Evolutionary conservation across 768 basidiomycete species (phyloP), one percentile per base, ranked within the genome.

Genomic region (Gymnopilus dilepis): DNA sequence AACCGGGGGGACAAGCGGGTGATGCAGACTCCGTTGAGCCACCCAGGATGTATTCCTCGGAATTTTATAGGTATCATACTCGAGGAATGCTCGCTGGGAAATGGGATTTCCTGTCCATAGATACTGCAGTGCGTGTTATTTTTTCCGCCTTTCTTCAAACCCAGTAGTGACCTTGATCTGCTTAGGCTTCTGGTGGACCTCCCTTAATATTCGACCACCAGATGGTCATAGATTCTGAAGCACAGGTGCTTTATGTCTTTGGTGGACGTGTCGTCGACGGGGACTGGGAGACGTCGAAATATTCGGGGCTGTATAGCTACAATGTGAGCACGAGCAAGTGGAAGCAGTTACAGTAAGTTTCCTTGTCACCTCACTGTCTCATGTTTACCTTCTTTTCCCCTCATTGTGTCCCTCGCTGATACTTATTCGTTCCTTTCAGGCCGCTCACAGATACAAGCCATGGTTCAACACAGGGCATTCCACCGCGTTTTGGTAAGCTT

Each of bases 151-250:
- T 57, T 33, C 43, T 33, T 37, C 48, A 58, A 26, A 47, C 9
- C 15, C 38, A 47, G 31, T 50, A 50, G 13, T 28, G 19, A 37
- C 34, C 2, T 50, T 6, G 26, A n/a, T 50, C 3, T 15, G n/a
- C 15, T 37, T 62, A 91, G 91, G 71, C 78, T 0, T 80, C 82
- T 4, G 88, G 86, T 1, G 91, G 91, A 0, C 92, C 92, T 1
- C 86, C 88, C 0, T 75, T 92, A 33, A 77, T 93, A 40, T 90
- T 87, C 64, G 92, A 94, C 69, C 92, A 93, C 66, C 90, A 92
- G 73, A 90, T 94, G 86, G 87, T 78, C 31, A 84, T 93, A 68
- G 92, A 94, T 66, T 81, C 81, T 40, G 87, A 88, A 4, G 74
- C 82, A 0, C 91, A 92, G 70, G 83, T 87, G 3, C 69, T 94